A percentile compares a stretch with the other conserved stretches of the same genome.
Conservation (phyloP, 23 red algal genomes). For the Cyanidioschyzon merolae region DNA sequence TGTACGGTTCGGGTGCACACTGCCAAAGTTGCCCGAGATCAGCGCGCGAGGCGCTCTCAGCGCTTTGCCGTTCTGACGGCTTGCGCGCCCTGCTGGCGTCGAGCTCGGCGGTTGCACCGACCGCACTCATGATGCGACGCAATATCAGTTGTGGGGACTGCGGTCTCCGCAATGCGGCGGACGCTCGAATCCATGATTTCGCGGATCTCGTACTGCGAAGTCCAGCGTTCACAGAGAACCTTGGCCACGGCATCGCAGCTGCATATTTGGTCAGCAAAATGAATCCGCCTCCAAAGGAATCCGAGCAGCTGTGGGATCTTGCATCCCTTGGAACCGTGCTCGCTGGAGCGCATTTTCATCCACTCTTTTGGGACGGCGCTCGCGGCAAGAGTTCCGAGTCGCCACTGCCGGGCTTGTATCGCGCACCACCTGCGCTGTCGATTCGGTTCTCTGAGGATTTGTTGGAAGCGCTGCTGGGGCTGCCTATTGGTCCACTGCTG, state of each 20-base stretch:
- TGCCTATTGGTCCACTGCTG: not conserved
- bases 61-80: conserved; percentile 1
- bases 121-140: not conserved
- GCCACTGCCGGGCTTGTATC: not conserved
- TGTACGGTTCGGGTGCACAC: not conserved
- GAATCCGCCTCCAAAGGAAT: not conserved
- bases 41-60: not conserved
- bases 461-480: conserved; percentile 6
- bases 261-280: not conserved
- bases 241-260: not conserved
- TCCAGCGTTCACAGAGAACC: not conserved
- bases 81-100: not conserved
- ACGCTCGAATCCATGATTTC: not conserved
- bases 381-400: not conserved
- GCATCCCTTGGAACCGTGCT: not conserved
- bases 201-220: not conserved
- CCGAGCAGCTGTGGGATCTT: not conserved
- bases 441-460: not conserved
- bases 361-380: not conserved
- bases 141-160: not conserved
- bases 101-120: not conserved
- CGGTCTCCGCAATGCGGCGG: not conserved
- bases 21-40: not conserved
- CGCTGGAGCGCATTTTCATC: not conserved
- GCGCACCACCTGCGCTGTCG: not conserved